Evolutionary conservation across 2,329 filamentous ascomycete genomes (phyloP).

Genomic region (Aspergillus novofumigatus): DNA sequence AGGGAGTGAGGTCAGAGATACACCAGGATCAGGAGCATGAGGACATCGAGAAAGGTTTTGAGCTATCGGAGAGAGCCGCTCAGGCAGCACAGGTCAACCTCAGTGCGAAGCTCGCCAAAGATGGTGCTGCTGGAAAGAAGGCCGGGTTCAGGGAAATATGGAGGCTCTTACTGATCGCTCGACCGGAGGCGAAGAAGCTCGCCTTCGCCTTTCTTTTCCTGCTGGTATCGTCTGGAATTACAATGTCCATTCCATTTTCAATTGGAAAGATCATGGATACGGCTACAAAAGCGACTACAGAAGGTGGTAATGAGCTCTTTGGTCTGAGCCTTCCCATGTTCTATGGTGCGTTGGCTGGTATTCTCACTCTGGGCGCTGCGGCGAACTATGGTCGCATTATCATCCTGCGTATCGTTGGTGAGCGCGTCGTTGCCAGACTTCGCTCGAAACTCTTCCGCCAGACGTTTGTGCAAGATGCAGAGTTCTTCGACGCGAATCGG

Average conservation of each 20-base stretch:
- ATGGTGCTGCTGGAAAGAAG: slow-evolving; percentile 54
- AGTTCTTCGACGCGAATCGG: slow-evolving; percentile 97
- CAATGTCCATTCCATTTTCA: slow-evolving; percentile 94
- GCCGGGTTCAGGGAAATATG: slow-evolving; percentile 73
- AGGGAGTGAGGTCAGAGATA: slow-evolving; percentile 27
- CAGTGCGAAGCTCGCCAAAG: slow-evolving; percentile 79
- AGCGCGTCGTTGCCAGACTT: slow-evolving; percentile 86
- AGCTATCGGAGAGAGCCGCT: slow-evolving; percentile 74
- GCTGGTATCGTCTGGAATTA: slow-evolving; percentile 83
- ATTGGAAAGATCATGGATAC: slow-evolving; percentile 94
- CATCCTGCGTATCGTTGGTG: slow-evolving; percentile 87
- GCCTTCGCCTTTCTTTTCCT: slow-evolving; percentile 76
- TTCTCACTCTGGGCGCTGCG: slow-evolving; percentile 77
- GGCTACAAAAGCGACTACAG: slow-evolving; percentile 67
- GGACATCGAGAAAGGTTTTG: slow-evolving; percentile 60
- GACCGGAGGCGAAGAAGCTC: slow-evolving; percentile 76
- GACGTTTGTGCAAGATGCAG: slow-evolving; percentile 95
- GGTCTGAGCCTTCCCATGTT: slow-evolving; percentile 83
- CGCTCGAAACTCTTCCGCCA: slow-evolving; percentile 84
- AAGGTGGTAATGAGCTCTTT: slow-evolving; percentile 66
- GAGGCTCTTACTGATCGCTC: slow-evolving; percentile 83
- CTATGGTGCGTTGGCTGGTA: slow-evolving; percentile 71
- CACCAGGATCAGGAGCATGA: slow-evolving; percentile 42
- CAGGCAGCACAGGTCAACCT: slow-evolving; percentile 87
- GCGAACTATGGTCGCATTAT: slow-evolving; percentile 95